These are phyloP conservation scores for Blastocystis sp. DNA, from an alignment of 352 stramenopile genomes.

Conservation along the genomic window DNA sequence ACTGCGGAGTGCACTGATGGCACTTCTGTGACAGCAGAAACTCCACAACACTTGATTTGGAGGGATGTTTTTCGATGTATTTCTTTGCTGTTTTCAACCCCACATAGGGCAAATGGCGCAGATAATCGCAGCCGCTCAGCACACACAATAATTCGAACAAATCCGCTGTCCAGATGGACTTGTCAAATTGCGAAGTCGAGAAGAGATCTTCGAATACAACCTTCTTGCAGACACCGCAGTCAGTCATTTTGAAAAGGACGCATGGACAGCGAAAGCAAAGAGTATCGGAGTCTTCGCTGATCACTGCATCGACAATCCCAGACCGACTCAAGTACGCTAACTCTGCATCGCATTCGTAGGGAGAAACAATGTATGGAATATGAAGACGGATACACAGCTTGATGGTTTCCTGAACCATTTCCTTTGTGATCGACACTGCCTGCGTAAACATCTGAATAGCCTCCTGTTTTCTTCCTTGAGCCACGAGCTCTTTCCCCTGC, in stretches of 20 bases:
- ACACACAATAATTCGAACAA: constrained; percentile 71
- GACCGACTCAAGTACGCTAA: constrained; percentile 81
- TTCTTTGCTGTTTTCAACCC: constrained; percentile 70
- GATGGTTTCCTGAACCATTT: constrained; percentile 64
- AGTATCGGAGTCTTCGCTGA: constrained; percentile 91
- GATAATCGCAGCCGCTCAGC: constrained; percentile 81
- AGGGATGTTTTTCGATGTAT: background rate
- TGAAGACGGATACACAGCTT: background rate
- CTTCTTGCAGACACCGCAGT: background rate
- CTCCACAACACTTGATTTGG: background rate
- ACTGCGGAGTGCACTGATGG: background rate
- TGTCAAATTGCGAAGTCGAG: background rate
- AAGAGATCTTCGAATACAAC: background rate
- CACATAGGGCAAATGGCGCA: constrained; percentile 72
- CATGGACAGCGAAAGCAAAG: constrained; percentile 83
- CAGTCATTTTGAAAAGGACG: background rate
- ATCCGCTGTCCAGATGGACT: background rate
- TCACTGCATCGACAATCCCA: constrained; percentile 81
- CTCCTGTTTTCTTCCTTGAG: constrained; percentile 63
- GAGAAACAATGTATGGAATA: constrained; percentile 73
- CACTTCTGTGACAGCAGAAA: background rate
- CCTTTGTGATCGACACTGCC: constrained; percentile 67
- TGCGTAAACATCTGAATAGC: constrained; percentile 66
- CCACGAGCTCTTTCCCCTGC: constrained; percentile 64
- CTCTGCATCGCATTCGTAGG: constrained; percentile 94